Evolutionary conservation across 176 grass and related monocot genomes (phyloP).

Genomic region (Thinopyrum elongatum): DNA sequence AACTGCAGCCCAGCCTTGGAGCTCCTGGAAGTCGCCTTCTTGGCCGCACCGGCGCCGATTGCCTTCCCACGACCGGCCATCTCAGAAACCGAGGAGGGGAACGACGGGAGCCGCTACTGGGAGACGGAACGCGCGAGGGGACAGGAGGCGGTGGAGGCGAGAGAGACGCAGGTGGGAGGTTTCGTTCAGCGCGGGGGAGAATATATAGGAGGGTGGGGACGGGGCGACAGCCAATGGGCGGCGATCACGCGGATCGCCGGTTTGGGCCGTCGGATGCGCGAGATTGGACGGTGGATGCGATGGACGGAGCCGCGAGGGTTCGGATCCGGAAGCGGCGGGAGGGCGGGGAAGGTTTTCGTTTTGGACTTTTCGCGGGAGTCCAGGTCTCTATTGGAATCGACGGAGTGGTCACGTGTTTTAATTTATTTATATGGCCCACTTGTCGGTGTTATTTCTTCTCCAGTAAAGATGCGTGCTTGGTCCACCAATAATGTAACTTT

Average conservation of each 20-base stretch:
- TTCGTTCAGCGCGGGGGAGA: rapidly evolving
- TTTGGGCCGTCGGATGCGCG: slow-evolving; percentile 11
- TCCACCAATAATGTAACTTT: too few species aligned
- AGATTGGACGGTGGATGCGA: slow-evolving; percentile 4
- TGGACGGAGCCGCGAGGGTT: neutral
- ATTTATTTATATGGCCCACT: too few species aligned
- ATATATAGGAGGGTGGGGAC: slow-evolving; percentile 36
- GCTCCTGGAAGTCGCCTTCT: slow-evolving; percentile 90
- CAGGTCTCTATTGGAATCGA: too few species aligned
- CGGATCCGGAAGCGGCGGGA: slow-evolving; percentile 35
- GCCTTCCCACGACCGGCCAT: slow-evolving; percentile 94
- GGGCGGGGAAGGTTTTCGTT: too few species aligned
- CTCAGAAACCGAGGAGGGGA: neutral
- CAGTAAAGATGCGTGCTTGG: too few species aligned
- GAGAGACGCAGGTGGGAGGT: too few species aligned
- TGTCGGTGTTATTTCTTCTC: too few species aligned
- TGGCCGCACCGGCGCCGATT: slow-evolving; percentile 64
- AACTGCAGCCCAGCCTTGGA: slow-evolving; percentile 97
- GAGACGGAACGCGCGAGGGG: neutral
- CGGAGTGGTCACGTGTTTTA: too few species aligned
- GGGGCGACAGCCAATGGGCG: slow-evolving; percentile 40
- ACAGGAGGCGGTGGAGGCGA: neutral
- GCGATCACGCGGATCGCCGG: slow-evolving; percentile 54
- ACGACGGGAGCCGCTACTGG: neutral
- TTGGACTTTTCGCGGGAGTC: too few species aligned